Evolutionary conservation across 2,329 filamentous ascomycete genomes (phyloP).

Genomic region (Colletotrichum viniferum): DNA sequence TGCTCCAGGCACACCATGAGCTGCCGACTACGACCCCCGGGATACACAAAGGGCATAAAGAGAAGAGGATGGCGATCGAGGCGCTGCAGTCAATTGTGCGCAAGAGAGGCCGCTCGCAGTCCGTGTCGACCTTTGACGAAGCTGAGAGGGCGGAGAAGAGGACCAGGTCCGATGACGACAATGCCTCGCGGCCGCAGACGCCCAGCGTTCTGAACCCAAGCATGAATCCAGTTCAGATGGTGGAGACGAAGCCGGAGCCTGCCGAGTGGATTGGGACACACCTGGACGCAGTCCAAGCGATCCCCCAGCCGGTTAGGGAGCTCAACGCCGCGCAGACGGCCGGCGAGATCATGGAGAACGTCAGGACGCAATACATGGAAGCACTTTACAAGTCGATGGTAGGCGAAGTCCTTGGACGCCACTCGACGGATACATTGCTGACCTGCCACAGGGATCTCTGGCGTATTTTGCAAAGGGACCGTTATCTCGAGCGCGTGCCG

Average conservation of each 20-base stretch:
- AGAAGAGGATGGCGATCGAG: slow-evolving; percentile 64
- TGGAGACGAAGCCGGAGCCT: background rate
- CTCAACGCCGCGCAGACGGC: slow-evolving; percentile 43
- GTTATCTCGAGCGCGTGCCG: slow-evolving; percentile 73
- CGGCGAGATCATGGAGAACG: slow-evolving; percentile 60
- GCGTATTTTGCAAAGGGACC: slow-evolving; percentile 87
- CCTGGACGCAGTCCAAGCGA: slow-evolving; percentile 21
- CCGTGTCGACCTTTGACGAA: slow-evolving; percentile 41
- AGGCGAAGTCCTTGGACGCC: slow-evolving; percentile 29
- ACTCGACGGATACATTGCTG: slow-evolving; percentile 27
- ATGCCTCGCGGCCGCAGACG: slow-evolving; percentile 81
- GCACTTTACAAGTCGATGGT: slow-evolving; percentile 68
- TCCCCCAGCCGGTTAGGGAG: slow-evolving; percentile 17
- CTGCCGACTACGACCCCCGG: slow-evolving; percentile 45
- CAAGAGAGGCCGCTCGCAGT: slow-evolving; percentile 51
- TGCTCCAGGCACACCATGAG: slow-evolving; percentile 4
- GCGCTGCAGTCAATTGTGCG: slow-evolving; percentile 64
- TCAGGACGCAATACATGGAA: slow-evolving; percentile 63
- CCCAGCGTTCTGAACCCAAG: slow-evolving; percentile 48
- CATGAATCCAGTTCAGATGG: background rate
- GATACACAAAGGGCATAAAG: slow-evolving; percentile 55
- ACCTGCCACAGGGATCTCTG: slow-evolving; percentile 64
- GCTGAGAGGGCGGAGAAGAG: slow-evolving; percentile 21
- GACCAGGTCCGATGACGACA: slow-evolving; percentile 11
- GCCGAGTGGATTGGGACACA: slow-evolving; percentile 10